Evolutionary conservation across 176 grass and related monocot genomes (phyloP).

Genomic region (Raddia distichophylla): DNA sequence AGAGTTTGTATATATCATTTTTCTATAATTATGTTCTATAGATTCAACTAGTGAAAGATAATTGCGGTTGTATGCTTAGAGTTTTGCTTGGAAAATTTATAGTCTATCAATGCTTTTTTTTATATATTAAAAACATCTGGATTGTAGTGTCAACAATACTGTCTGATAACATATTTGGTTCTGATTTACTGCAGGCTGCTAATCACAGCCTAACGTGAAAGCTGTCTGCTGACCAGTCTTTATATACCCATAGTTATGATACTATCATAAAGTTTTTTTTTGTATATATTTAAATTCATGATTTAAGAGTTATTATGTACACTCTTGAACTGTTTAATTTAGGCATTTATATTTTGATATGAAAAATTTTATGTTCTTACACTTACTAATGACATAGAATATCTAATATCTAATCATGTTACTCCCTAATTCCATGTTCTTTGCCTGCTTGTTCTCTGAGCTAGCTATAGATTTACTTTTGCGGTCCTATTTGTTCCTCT

Average conservation of each 20-base stretch:
- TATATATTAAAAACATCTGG: background rate
- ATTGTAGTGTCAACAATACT: conserved; percentile 9
- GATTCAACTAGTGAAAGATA: conserved; percentile 1
- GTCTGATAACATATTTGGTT: conserved; percentile 13
- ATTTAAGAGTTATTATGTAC: background rate
- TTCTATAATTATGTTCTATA: conserved; percentile 13
- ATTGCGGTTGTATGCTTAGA: background rate
- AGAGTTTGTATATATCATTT: background rate
- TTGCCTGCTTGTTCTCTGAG: conserved; percentile 2
- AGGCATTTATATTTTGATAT: background rate
- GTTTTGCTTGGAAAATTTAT: conserved; percentile 10
- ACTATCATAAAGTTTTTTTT: conserved; percentile 5
- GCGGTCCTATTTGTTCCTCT: background rate
- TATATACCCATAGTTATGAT: background rate
- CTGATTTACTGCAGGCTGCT: background rate
- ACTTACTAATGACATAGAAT: background rate
- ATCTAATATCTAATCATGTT: background rate
- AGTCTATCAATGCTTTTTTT: conserved; percentile 21
- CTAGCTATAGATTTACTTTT: conserved; percentile 17
- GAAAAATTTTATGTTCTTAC: conserved; percentile 23
- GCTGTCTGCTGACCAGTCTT: background rate
- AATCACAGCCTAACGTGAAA: conserved; percentile 33
- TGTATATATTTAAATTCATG: background rate
- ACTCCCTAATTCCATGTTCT: background rate
- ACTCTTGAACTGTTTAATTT: background rate